Conservation (phyloP, 1,139 yeast species). For the Yamadazyma buinensis region DNA sequence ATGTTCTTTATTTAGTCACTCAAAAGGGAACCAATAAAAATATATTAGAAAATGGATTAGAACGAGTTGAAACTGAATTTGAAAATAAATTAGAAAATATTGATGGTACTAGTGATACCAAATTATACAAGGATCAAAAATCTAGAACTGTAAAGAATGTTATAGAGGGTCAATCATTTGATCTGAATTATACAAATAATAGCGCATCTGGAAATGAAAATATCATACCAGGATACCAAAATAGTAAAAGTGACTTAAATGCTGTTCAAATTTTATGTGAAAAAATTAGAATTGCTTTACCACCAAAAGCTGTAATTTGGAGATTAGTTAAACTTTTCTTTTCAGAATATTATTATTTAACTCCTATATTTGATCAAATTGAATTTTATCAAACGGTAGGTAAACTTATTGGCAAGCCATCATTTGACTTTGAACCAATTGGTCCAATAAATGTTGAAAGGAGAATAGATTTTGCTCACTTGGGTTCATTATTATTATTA, state of each 20-base stretch:
- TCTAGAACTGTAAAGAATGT: not conserved
- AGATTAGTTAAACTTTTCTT: constrained; percentile 43
- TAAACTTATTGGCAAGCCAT: constrained; percentile 22
- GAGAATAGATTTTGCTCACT: constrained; percentile 29
- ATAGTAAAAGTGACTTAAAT: not conserved
- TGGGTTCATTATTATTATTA: constrained; percentile 27
- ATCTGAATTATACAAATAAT: not conserved
- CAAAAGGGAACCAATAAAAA: not conserved
- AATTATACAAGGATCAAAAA: constrained; percentile 1
- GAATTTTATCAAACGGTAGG: constrained; percentile 18
- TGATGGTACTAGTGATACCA: constrained; percentile 3
- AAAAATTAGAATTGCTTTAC: constrained; percentile 25
- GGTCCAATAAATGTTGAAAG: constrained; percentile 20
- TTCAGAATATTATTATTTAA: constrained; percentile 37
- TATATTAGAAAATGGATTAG: not conserved
- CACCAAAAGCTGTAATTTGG: constrained; percentile 44
- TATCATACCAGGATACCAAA: not conserved
- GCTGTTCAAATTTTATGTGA: constrained; percentile 22
- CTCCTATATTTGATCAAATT: constrained; percentile 47
- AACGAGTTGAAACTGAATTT: constrained; percentile 1
- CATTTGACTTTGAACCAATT: constrained; percentile 11
- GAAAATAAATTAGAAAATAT: constrained; percentile 3
- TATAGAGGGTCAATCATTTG: not conserved
- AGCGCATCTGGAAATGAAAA: not conserved
- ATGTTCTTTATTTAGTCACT: constrained; percentile 1